Evolutionary conservation across 768 basidiomycete genomes (phyloP), one percentile per base, ranked within the genome.

Genomic region (Podaxis sp.): DNA sequence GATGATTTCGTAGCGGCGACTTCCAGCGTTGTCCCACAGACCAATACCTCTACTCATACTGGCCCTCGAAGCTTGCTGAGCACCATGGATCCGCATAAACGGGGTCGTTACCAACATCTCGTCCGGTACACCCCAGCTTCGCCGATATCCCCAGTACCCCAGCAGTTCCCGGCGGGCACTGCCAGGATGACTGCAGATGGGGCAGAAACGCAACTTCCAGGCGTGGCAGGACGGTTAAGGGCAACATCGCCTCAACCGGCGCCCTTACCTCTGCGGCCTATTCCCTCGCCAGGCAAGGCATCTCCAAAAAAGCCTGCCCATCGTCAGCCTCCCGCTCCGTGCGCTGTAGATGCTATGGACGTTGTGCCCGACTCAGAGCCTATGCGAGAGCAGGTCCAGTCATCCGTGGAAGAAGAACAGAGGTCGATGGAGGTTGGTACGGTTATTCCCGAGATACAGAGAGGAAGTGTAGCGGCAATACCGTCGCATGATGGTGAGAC

Each of bases 321-420:
- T 57, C 59, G 36, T 48, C 58, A 7, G 55, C 63, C 19, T 46
- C 62, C 2, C 53, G 56, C 56, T 30, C 53, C 57, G 8, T 59
- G 61, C n/a, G 40, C 63, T 1, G 57, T 57, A 44, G 79, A 79
- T 65, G 57, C 66, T 4, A 76, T 80, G 66, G 85, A 84, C 36
- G 60, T 87, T 56, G 77, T 90, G 15, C 87, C 88, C 2, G 89
- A 89, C 68, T 89, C 88, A 2, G 88, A 89, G 65, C 82, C 84
- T 52, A 70, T 74, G 19, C 76, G 75, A 30, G 78, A 74, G 22
- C 75, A 70, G 52, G 54, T 63, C 17, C 42, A 39, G 4, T 36
- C 64, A 2, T 39, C 64, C 19, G 51, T 53, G 17, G 39, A 30
- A 2, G 57, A 52, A 17, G 33, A 59, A 7, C 17, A 57, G 3